A percentile compares a stretch with the other conserved stretches of the same genome.
phyloP scores from a whole-genome alignment of 2,329 filamentous ascomycete species.

The Fusarium xylarioides region DNA sequence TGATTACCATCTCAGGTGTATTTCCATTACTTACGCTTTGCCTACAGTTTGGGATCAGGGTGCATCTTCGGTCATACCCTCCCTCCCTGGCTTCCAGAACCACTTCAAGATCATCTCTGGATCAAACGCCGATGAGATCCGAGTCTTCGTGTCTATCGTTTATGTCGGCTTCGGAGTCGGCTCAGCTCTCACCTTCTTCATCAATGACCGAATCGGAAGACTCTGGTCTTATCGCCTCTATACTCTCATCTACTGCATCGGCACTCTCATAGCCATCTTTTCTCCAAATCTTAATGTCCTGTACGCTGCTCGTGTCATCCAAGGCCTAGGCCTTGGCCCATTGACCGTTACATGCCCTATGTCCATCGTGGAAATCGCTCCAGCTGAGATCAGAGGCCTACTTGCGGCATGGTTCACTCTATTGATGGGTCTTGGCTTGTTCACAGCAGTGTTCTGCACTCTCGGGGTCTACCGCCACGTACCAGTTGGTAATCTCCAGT shows the following conservation, averaged over 20 bases:
- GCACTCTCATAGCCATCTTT: neutral
- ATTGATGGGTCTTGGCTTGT: neutral
- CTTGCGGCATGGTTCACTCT: neutral
- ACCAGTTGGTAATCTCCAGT: neutral
- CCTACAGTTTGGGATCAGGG: neutral
- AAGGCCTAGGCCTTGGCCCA: neutral
- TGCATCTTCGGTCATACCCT: neutral
- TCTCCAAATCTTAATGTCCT: neutral
- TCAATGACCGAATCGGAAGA: neutral
- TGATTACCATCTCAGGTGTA: neutral
- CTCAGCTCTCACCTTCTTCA: neutral
- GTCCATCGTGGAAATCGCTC: neutral
- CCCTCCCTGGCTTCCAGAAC: neutral
- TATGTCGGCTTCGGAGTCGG: neutral
- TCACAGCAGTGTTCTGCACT: neutral
- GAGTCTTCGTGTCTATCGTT: neutral
- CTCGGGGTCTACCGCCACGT: neutral
- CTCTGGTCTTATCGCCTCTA: neutral
- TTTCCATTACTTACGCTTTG: neutral
- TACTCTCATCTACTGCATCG: neutral
- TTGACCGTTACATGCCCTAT: neutral
- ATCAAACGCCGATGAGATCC: neutral
- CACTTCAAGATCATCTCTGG: neutral
- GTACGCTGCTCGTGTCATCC: neutral
- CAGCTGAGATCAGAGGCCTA: neutral